These are phyloP conservation scores for Calonectria hongkongensis DNA, from an alignment of 2,329 filamentous ascomycete genomes.

Conservation along the genomic window DNA sequence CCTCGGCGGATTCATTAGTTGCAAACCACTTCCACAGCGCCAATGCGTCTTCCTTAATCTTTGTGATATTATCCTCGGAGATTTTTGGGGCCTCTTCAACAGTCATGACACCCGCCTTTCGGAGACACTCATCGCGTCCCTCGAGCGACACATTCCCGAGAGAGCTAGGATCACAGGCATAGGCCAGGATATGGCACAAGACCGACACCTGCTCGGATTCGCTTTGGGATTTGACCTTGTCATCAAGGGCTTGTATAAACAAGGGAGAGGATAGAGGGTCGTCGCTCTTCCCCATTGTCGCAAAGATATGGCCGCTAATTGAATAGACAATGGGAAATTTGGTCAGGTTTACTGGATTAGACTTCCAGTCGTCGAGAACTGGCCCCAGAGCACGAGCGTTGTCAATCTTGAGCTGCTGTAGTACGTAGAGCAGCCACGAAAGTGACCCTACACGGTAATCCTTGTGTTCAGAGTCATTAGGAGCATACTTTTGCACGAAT, in stretches of 20 bases:
- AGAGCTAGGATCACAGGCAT: too few relatives aligned
- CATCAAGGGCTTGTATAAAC: not conserved
- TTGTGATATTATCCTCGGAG: too few relatives aligned
- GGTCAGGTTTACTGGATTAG: not conserved
- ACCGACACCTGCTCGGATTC: not conserved
- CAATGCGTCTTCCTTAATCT: too few relatives aligned
- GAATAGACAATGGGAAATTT: not conserved
- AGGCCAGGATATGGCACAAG: too few relatives aligned
- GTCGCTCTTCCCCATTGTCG: not conserved
- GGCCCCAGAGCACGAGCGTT: not conserved
- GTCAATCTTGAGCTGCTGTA: conserved; percentile 5
- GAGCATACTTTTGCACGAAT: not conserved
- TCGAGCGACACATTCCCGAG: too few relatives aligned
- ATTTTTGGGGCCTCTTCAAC: too few relatives aligned
- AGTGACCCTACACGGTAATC: not conserved
- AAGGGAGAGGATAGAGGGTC: not conserved
- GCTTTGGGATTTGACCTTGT: not conserved
- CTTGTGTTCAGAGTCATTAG: not conserved
- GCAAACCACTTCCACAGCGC: too few relatives aligned
- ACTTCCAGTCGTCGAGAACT: not conserved
- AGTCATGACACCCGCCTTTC: too few relatives aligned
- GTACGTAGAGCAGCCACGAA: not conserved
- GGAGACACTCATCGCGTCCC: too few relatives aligned
- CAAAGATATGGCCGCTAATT: not conserved
- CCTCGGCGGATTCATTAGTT: too few relatives aligned